Evolutionary conservation across 2,329 filamentous ascomycete genomes (phyloP).

Genomic region (Dactylellina drechsleri): DNA sequence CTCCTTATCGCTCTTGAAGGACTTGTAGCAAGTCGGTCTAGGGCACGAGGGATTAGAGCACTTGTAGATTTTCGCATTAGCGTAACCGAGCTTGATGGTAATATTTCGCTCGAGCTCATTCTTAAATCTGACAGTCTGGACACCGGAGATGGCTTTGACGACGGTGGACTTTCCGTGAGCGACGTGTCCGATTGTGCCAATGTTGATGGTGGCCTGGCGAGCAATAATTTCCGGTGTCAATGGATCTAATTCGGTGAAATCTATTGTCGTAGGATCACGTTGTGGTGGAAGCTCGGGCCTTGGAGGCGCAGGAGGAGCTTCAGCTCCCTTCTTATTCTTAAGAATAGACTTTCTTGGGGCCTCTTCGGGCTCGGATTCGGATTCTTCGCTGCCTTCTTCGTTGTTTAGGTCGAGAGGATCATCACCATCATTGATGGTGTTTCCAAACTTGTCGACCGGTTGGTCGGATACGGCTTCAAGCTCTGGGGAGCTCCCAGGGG

Average conservation of each 20-base stretch:
- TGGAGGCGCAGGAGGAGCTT: constrained; percentile 66
- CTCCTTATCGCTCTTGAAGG: constrained; percentile 99
- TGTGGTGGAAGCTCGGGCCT: constrained; percentile 80
- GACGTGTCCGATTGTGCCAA: constrained; percentile 97
- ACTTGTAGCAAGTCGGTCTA: constrained; percentile 92
- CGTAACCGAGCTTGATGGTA: constrained; percentile 99
- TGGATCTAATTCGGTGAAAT: constrained; percentile 81
- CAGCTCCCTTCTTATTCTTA: constrained; percentile 79
- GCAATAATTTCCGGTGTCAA: constrained; percentile 97
- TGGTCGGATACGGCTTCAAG: constrained; percentile 63
- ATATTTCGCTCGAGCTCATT: constrained; percentile 99
- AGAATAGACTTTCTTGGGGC: constrained; percentile 79
- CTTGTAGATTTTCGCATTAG: constrained; percentile 99
- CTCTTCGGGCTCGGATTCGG: constrained; percentile 68
- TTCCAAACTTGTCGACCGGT: constrained; percentile 70
- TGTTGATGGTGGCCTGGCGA: constrained; percentile 98
- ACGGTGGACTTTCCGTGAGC: constrained; percentile 99
- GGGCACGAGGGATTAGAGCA: constrained; percentile 93
- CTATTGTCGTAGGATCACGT: constrained; percentile 88
- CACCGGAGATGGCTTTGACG: constrained; percentile 98
- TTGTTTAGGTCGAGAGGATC: constrained; percentile 64
- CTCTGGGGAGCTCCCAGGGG: constrained; percentile 68
- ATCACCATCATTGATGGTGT: constrained; percentile 78
- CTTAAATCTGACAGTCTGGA: constrained; percentile 99
- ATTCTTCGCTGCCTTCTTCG: constrained; percentile 61